These are phyloP conservation scores for Amylocystis lapponica DNA, from an alignment of 768 basidiomycete species.

Conservation along the genomic window DNA sequence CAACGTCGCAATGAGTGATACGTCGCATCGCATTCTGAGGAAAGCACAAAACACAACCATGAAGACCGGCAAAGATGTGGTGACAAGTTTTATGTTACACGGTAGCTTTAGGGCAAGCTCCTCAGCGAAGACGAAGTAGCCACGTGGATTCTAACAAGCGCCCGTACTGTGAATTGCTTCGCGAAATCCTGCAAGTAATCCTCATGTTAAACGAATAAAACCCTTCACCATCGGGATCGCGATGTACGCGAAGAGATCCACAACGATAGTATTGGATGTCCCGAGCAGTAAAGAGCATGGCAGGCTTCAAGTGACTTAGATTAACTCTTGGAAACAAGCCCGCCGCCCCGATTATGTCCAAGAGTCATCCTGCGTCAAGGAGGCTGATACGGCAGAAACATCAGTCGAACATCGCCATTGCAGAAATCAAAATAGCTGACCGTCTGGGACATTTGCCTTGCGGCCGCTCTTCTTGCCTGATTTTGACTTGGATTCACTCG, in stretches of 20 bases:
- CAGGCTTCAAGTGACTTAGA: too few species aligned
- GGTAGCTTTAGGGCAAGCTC: conserved; percentile 35
- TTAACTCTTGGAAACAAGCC: conserved; percentile 67
- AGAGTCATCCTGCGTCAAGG: conserved; percentile 69
- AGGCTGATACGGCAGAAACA: too few species aligned
- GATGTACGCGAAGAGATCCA: too few species aligned
- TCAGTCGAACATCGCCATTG: too few species aligned
- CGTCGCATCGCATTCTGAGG: too few species aligned
- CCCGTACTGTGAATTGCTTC: background rate
- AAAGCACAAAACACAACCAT: background rate
- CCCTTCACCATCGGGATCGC: background rate
- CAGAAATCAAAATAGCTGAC: too few species aligned
- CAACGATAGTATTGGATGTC: background rate
- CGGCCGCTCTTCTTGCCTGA: conserved; percentile 43
- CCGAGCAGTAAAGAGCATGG: too few species aligned
- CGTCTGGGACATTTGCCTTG: conserved; percentile 48
- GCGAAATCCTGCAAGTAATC: background rate
- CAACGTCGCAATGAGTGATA: too few species aligned
- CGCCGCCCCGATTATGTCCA: conserved; percentile 82
- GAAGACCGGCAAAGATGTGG: conserved; percentile 19
- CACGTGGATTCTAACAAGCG: too few species aligned
- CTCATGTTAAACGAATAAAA: background rate
- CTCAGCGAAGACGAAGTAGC: background rate
- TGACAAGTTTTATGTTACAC: conserved; percentile 28
- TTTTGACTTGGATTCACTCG: conserved; percentile 43